phyloP scores from a whole-genome alignment of 257 asterid species.

The Plectranthus barbatus region DNA sequence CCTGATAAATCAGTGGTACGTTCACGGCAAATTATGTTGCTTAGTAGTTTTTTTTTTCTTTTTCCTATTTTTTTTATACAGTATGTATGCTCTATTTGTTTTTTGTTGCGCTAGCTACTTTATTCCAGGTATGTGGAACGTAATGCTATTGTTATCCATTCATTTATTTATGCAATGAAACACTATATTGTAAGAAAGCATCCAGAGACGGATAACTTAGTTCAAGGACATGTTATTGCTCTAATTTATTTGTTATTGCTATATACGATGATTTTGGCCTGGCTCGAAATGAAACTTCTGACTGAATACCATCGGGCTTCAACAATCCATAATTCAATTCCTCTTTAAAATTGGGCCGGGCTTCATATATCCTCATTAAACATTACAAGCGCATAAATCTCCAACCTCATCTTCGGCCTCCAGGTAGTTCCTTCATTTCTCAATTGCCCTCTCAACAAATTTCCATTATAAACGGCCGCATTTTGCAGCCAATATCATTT shows the following conservation, averaged over 20 bases:
- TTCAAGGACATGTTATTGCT: too few relatives aligned
- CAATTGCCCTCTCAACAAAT: conserved; percentile 52
- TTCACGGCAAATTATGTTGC: not conserved
- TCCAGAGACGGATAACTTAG: too few relatives aligned
- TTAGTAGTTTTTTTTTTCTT: too few relatives aligned
- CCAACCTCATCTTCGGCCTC: conserved; percentile 52
- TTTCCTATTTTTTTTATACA: too few relatives aligned
- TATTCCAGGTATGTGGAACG: not conserved
- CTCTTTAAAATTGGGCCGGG: conserved; percentile 81
- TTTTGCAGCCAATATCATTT: conserved; percentile 46
- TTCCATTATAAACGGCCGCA: conserved; percentile 59
- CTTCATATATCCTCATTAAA: conserved; percentile 70
- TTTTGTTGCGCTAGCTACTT: too few relatives aligned
- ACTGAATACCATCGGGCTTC: conserved; percentile 51
- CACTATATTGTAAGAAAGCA: not conserved
- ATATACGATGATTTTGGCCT: conserved; percentile 3
- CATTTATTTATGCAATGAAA: not conserved
- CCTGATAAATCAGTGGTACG: not conserved
- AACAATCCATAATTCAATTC: conserved; percentile 57
- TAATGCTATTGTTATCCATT: not conserved
- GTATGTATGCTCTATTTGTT: too few relatives aligned
- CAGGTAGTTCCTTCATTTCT: conserved; percentile 64
- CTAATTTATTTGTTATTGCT: not conserved
- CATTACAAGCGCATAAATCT: conserved; percentile 60
- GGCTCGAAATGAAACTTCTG: not conserved